Evolutionary conservation across 2,329 filamentous ascomycete species (phyloP), one percentile per base, ranked within the genome.

Genomic region (Pyrenophora seminiperda): DNA sequence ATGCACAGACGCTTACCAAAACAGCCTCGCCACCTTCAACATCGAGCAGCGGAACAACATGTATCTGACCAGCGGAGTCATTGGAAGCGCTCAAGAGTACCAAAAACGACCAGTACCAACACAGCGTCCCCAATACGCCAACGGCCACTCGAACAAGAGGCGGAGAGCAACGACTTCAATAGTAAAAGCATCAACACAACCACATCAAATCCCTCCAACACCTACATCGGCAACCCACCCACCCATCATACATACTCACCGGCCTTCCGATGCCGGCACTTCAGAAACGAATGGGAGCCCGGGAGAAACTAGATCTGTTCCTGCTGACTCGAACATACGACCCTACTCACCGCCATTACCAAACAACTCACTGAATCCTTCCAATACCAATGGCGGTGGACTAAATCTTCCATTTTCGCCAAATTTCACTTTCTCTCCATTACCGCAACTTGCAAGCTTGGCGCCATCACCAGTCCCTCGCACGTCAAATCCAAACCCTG

Each of bases 351-450:
- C 69, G 44, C 65, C 67, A 17, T 53, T 62, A 15, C 58, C 59
- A 18, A 58, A 55, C 36, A 54, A 45, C 39, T 41, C 54, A 5
- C 32, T 63, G 24, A 59, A 58, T 17, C 42, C 51, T 17, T 54
- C 57, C 37, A 62, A 43, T 41, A 36, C 51, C 38, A 64, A 63
- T 33, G 56, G 51, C 13, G 51, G 54, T 36, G 57, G 59, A 20
- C 61, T 64, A 22, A 54, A 67, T 34, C 66, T 74, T 34, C 68
- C 71, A 3, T 75, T 77, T 49, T 76, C 75, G 7, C 75, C 76
- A 7, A 73, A 71, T 45, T 77, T 77, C 52, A 65, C 66, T 7
- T 68, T 72, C 53, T 68, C 68, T 20, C 61, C 62, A 31, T 56
- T 71, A n/a, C 67, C 67, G 14, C 67, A 68, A 36, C 63, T 71